Evolutionary conservation across 371 early-diverging fungal genomes (phyloP), one percentile per base, ranked within the genome.

Genomic region (Coemansia sp.): DNA sequence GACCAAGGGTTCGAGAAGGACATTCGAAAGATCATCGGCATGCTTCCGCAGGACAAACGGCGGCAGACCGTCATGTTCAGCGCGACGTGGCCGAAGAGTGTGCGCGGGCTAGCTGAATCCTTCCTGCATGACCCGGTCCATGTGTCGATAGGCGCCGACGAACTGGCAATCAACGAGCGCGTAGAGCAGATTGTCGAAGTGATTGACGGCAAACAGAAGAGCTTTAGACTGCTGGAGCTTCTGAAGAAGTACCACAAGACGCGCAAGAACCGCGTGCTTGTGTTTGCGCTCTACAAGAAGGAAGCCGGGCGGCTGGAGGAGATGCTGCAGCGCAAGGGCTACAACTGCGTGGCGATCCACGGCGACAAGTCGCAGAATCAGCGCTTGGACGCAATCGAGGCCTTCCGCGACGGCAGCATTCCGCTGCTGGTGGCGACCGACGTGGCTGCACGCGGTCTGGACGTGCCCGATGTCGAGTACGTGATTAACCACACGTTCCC

Each of bases 401-500:
- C 92, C 66, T 95, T 94, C 82, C 88, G 86, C 56, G 56, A 66
- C 9, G 87, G 83, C 63, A 80, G 77, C 51, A 85, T 85, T 67
- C 82, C 88, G n/a, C 86, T 94, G 36, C 77, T 99, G 61, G 89
- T 99, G 49, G 99, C 99, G 3, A 99, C 99, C 0, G 99, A 99
- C 80, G 98, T 99, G 11, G 99, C 99, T 55, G 91, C 96, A 48
- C 87, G 98, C 77, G 99, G 99, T 59, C 83, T 99, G 65, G 98
- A 98, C 82, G 92, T 99, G 66, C 95, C 97, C 39, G 89, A 94
- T 60, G 93, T 99, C n/a, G 92, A 93, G 64, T 90, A 93, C 71
- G 99, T 99, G 11, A 92, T 99, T 80, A 99, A 99, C 81, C 87
- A 92, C 68, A 97, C 97, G 41, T 96, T 99, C 82, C 99, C 99